Evolutionary conservation across 1,139 yeast species (phyloP).

Genomic region (Kurtzmaniella quercitrusa): DNA sequence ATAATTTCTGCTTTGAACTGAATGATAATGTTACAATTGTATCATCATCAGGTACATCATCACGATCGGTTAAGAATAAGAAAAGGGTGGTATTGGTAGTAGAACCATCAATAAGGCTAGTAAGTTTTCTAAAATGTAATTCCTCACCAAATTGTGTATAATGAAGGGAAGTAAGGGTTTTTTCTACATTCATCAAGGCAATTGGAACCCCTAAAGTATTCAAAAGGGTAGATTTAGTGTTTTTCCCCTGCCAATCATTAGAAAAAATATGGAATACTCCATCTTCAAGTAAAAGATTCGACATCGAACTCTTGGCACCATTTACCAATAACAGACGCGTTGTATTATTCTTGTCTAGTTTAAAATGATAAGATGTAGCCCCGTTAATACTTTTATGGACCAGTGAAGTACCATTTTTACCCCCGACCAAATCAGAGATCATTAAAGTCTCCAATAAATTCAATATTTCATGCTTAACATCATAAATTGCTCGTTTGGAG

Average conservation of each 20-base stretch:
- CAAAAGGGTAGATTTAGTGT: slow-evolving; percentile 23
- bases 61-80: slow-evolving; percentile 40
- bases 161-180: slow-evolving; percentile 67
- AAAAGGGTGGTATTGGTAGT: slow-evolving; percentile 55
- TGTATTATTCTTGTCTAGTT: background rate
- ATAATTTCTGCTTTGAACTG: slow-evolving; percentile 34
- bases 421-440: slow-evolving; percentile 25
- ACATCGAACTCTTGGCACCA: slow-evolving; percentile 4
- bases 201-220: slow-evolving; percentile 20
- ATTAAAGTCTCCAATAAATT: slow-evolving; percentile 23
- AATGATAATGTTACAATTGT: slow-evolving; percentile 17
- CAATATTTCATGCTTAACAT: slow-evolving; percentile 26
- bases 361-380: background rate
- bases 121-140: slow-evolving; percentile 57
- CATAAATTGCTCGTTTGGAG: slow-evolving; percentile 30
- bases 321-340: background rate
- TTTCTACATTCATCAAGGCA: slow-evolving; percentile 60
- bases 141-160: slow-evolving; percentile 68
- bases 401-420: slow-evolving; percentile 26
- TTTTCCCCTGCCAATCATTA: slow-evolving; percentile 11
- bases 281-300: slow-evolving; percentile 49
- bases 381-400: slow-evolving; percentile 10
- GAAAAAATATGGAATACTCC: slow-evolving; percentile 62
- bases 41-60: slow-evolving; percentile 29
- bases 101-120: slow-evolving; percentile 52